phyloP scores from a whole-genome alignment of 352 stramenopile genomes.

The Phytophthora colocasiae region DNA sequence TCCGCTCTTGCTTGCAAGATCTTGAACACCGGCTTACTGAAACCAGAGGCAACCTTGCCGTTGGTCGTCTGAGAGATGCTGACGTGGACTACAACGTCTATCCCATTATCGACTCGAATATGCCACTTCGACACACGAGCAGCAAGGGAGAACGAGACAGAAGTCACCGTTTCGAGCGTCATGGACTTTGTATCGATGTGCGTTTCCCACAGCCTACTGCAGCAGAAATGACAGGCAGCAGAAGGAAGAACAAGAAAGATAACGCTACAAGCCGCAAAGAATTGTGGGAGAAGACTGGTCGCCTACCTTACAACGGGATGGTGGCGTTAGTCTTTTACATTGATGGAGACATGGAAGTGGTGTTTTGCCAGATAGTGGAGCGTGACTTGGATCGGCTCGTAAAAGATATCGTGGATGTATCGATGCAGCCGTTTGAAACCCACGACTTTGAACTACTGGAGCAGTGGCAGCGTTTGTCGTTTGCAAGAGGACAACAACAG shows the following conservation, averaged over 20 bases:
- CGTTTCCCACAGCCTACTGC: conserved; percentile 34
- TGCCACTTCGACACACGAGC: conserved; percentile 35
- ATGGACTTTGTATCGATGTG: conserved; percentile 45
- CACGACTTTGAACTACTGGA: conserved; percentile 36
- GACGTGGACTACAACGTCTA: conserved; percentile 50
- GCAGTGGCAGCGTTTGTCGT: conserved; percentile 15
- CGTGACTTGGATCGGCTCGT: conserved; percentile 37
- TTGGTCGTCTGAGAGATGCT: conserved; percentile 27
- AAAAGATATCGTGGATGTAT: conserved; percentile 38
- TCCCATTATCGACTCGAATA: conserved; percentile 14
- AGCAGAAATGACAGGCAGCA: conserved; percentile 25
- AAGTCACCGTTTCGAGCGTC: conserved; percentile 24
- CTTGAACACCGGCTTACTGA: conserved; percentile 28
- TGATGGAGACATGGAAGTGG: conserved; percentile 20
- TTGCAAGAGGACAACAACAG: conserved; percentile 5
- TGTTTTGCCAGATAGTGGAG: conserved; percentile 49
- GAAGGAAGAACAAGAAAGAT: conserved; percentile 20
- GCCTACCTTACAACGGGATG: conserved; percentile 43
- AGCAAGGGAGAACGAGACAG: conserved; percentile 32
- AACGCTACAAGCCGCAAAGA: conserved; percentile 27
- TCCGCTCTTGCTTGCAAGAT: conserved; percentile 47
- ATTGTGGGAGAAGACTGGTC: conserved; percentile 45
- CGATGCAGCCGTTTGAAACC: conserved; percentile 44
- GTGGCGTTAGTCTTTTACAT: conserved; percentile 40
- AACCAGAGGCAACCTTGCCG: conserved; percentile 13